Percentiles rank a stretch among this genome's conserved stretches.
phyloP scores from a whole-genome alignment of 2,329 filamentous ascomycete genomes.

The Fonsecaea pugnacius region DNA sequence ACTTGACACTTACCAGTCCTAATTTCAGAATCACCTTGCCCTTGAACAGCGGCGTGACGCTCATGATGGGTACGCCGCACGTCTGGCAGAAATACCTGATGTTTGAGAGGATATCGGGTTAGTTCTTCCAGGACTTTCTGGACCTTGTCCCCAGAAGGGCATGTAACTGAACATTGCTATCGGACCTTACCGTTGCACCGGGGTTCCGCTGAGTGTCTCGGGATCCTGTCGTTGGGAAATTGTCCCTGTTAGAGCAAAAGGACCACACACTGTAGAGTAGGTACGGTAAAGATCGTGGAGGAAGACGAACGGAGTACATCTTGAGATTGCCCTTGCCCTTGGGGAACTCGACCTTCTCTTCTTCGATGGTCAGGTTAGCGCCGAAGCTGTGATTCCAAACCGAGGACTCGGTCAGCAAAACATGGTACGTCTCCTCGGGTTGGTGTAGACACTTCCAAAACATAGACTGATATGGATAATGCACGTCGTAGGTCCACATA shows the following conservation, averaged over 20 bases:
- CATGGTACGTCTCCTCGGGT: not conserved
- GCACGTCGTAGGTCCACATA: not conserved
- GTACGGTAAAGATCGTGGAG: not conserved
- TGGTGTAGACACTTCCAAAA: not conserved
- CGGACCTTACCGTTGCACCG: slow-evolving; percentile 39
- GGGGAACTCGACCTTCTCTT: slow-evolving; percentile 50
- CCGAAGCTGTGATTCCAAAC: slow-evolving; percentile 29
- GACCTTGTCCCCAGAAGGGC: too few species aligned
- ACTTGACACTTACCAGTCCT: slow-evolving; percentile 44
- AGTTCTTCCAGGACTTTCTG: not conserved
- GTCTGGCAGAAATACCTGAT: slow-evolving; percentile 52
- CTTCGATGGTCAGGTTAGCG: slow-evolving; percentile 41
- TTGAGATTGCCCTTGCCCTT: slow-evolving; percentile 53
- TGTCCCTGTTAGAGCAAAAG: not conserved
- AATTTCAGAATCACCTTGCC: slow-evolving; percentile 56
- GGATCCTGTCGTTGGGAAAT: slow-evolving; percentile 41
- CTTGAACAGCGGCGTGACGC: slow-evolving; percentile 46
- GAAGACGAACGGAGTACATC: slow-evolving; percentile 42
- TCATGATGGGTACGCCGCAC: slow-evolving; percentile 57
- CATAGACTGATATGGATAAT: not conserved
- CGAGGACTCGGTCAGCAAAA: slow-evolving; percentile 30
- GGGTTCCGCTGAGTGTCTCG: slow-evolving; percentile 53
- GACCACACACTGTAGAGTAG: not conserved
- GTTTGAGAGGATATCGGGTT: not conserved
- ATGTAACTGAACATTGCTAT: too few species aligned